Percentiles rank a stretch among this genome's conserved stretches.
Conservation (phyloP, 352 stramenopile genomes). For the Phytophthora idaei region DNA sequence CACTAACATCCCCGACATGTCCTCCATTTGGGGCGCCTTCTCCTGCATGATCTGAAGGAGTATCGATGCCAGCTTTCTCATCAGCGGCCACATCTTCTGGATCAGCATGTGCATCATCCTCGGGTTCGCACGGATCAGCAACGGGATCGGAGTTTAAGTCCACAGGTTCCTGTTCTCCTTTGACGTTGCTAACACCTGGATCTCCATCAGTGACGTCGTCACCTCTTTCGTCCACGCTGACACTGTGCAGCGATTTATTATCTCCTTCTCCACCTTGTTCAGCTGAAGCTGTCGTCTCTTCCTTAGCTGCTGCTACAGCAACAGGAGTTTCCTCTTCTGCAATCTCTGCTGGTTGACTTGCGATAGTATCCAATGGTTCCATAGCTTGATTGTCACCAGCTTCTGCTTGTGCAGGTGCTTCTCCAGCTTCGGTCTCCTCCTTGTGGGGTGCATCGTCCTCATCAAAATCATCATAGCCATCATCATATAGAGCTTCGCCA, state of each 20-base stretch:
- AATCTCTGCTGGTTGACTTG: background rate
- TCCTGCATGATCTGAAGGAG: background rate
- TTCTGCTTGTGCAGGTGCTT: background rate
- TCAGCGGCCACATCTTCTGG: background rate
- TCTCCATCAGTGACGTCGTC: background rate
- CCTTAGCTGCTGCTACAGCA: slow-evolving; percentile 1
- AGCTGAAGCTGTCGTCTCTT: background rate
- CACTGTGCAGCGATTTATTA: background rate
- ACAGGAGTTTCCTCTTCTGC: slow-evolving; percentile 3
- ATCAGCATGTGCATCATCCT: background rate
- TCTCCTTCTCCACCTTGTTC: background rate
- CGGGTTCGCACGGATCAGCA: background rate
- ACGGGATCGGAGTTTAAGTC: background rate
- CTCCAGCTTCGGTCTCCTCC: slow-evolving; percentile 9
- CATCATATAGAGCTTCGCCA: slow-evolving; percentile 46
- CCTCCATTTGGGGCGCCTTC: background rate
- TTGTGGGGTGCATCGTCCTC: slow-evolving; percentile 19
- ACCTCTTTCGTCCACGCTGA: background rate
- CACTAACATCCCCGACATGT: background rate
- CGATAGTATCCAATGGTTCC: slow-evolving; percentile 4
- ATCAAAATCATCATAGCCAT: slow-evolving; percentile 42
- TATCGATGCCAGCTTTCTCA: background rate
- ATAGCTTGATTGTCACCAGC: background rate
- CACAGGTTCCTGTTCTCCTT: slow-evolving; percentile 1
- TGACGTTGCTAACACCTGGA: background rate